Percentiles rank a stretch among this genome's conserved stretches.
Evolutionary conservation across 805 yeast genomes (phyloP).

Genomic region (Pichia californica): DNA sequence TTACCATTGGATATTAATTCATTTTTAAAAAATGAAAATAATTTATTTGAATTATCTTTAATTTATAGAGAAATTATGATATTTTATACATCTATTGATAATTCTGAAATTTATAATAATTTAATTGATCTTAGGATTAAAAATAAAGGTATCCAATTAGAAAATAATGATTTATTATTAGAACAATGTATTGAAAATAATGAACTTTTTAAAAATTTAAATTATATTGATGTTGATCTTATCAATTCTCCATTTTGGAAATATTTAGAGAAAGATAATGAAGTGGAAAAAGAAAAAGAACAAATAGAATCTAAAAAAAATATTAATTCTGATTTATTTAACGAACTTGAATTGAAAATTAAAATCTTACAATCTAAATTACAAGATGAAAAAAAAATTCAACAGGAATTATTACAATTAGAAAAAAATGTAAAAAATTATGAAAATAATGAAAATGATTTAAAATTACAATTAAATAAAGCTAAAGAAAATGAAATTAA

Average conservation of each 20-base stretch:
- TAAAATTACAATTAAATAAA: not conserved
- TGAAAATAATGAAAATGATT: not conserved
- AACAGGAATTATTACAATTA: constrained; percentile 2
- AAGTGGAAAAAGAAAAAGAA: not conserved
- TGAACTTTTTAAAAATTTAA: too few species aligned
- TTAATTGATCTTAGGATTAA: not conserved
- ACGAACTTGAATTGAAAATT: constrained; percentile 39
- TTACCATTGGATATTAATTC: not conserved
- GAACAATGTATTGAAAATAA: not conserved
- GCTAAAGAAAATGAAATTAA: not conserved
- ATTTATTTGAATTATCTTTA: constrained; percentile 26
- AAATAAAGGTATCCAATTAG: not conserved
- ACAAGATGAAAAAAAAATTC: constrained; percentile 8
- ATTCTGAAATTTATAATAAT: not conserved
- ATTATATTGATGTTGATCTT: too few species aligned
- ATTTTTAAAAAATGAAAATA: not conserved
- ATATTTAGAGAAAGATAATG: not conserved
- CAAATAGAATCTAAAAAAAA: too few species aligned
- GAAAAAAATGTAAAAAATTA: not conserved
- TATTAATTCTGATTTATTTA: constrained; percentile 3
- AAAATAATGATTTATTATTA: not conserved
- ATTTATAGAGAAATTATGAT: constrained; percentile 4
- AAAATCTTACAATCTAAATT: constrained; percentile 34
- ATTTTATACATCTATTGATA: not conserved
- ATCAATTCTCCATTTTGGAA: not conserved